phyloP scores from a whole-genome alignment of 768 basidiomycete genomes.

The Dioszegia hungarica region DNA sequence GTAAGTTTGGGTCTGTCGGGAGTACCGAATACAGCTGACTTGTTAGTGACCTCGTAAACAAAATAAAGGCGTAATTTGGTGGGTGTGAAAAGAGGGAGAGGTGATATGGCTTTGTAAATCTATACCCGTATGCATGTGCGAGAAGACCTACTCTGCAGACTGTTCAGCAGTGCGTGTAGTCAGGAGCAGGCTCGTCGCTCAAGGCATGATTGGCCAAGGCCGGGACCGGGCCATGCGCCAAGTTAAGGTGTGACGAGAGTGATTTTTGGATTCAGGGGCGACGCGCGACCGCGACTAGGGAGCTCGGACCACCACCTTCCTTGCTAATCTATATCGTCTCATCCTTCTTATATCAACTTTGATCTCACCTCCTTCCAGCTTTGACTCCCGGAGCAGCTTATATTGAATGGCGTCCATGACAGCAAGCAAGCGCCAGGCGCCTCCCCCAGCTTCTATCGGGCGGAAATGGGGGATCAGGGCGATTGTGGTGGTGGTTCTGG shows the following conservation, averaged over 20 bases:
- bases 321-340: neutral
- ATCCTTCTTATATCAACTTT: neutral
- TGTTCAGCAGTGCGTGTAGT: too few species aligned
- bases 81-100: neutral
- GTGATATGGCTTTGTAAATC: neutral
- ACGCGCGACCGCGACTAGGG: too few species aligned
- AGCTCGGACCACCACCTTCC: neutral
- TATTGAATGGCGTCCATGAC: neutral
- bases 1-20: neutral
- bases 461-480: neutral
- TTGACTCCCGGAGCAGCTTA: too few species aligned
- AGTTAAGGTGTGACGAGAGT: too few species aligned
- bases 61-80: too few species aligned
- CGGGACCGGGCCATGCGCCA: too few species aligned
- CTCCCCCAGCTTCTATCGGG: neutral
- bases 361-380: too few species aligned
- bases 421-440: neutral
- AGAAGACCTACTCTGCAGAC: too few species aligned
- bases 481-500: neutral
- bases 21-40: neutral
- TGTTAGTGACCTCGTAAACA: conserved; percentile 5
- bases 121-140: neutral
- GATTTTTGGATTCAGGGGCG: neutral
- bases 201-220: too few species aligned
- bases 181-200: too few species aligned